These are phyloP conservation scores for Mallotus nudiflorus DNA, from an alignment of 345 rosid species.

Conservation along the genomic window DNA sequence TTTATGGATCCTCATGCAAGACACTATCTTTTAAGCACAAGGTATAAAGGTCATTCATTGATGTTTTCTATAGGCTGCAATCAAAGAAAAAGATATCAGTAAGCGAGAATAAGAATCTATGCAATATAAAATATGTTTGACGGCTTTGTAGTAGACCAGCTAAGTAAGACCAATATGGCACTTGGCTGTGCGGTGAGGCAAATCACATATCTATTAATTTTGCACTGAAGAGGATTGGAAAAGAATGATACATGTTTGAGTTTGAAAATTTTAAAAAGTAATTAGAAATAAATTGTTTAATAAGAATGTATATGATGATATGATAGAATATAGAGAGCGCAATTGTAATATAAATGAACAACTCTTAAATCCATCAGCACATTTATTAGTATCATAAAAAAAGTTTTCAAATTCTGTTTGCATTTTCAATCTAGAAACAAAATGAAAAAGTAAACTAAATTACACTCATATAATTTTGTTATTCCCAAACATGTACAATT, in stretches of 20 bases:
- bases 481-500: constrained; percentile 75
- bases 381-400: background rate
- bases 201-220: background rate
- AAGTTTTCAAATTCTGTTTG: background rate
- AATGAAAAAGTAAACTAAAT: background rate
- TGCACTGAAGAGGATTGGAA: background rate
- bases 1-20: constrained; percentile 84
- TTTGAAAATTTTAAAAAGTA: background rate
- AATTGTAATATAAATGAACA: no score
- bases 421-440: constrained; percentile 4
- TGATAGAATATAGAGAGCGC: background rate
- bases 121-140: background rate
- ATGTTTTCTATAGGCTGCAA: constrained; percentile 84
- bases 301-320: background rate
- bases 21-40: constrained; percentile 95
- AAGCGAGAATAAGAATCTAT: constrained; percentile 13
- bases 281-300: background rate
- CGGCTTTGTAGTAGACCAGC: constrained; percentile 1
- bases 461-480: constrained; percentile 71
- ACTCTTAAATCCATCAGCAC: background rate
- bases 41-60: constrained; percentile 82
- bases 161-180: background rate
- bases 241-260: no score
- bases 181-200: background rate
- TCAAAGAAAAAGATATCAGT: constrained; percentile 19